Conservation (phyloP, 2,329 filamentous ascomycete species). For the Karstenula rhodostoma region DNA sequence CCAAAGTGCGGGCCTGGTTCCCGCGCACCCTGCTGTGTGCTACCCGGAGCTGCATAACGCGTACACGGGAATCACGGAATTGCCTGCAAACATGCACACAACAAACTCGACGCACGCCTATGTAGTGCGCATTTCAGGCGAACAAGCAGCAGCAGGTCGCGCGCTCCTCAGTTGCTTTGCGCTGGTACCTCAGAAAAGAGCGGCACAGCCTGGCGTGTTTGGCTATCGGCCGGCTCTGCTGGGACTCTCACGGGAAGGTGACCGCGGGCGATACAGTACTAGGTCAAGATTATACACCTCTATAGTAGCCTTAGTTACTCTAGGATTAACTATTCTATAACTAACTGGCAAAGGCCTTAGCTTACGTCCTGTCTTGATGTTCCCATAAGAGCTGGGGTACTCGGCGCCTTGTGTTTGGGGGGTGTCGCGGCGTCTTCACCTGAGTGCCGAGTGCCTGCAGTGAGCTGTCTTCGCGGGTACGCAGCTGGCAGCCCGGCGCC, state of each 20-base stretch:
- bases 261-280: too few species aligned
- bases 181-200: background rate
- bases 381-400: too few species aligned
- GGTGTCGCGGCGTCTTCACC: background rate
- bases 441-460: background rate
- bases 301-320: too few species aligned
- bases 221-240: background rate
- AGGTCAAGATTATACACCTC: too few species aligned
- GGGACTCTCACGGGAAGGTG: too few species aligned
- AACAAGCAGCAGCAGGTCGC: background rate
- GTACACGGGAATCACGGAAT: background rate
- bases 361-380: too few species aligned
- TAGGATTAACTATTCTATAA: too few species aligned
- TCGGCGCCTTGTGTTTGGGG: background rate
- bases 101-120: background rate
- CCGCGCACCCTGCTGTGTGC: background rate
- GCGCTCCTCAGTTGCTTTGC: background rate
- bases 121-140: background rate
- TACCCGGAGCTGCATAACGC: background rate
- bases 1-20: background rate
- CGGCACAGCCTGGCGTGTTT: background rate
- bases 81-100: background rate
- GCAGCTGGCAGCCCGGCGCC: too few species aligned
- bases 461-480: background rate
- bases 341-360: too few species aligned